Evolutionary conservation across 768 basidiomycete genomes (phyloP).

Genomic region (Strobilomyces dryophilus): DNA sequence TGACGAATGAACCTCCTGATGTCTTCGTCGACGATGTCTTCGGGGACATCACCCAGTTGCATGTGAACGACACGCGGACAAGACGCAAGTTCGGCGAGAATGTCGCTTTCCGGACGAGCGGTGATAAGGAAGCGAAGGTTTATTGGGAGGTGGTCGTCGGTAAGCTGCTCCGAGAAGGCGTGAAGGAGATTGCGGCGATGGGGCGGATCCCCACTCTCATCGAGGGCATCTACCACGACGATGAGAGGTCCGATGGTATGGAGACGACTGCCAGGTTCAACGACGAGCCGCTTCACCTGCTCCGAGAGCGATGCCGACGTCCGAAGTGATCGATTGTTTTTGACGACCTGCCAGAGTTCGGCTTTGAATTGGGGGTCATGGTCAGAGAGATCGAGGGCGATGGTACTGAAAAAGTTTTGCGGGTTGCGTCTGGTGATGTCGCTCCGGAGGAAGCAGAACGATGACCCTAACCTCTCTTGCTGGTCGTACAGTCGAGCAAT

Average conservation of each 20-base stretch:
- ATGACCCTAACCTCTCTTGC: conserved; percentile 29
- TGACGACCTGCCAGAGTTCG: conserved; percentile 14
- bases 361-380: conserved; percentile 25
- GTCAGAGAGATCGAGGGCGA: conserved; percentile 31
- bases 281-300: conserved; percentile 28
- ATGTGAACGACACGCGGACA: conserved; percentile 9
- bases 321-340: conserved; percentile 23
- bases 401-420: conserved; percentile 31
- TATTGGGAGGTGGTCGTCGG: neutral
- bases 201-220: conserved; percentile 21
- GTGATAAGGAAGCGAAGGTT: no score
- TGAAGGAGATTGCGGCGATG: conserved; percentile 21
- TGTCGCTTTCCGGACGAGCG: conserved; percentile 24
- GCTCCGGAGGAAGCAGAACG: conserved; percentile 26
- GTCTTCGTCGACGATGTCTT: conserved; percentile 12
- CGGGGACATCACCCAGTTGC: conserved; percentile 12
- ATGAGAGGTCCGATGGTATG: conserved; percentile 29
- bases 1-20: conserved; percentile 15
- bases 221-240: conserved; percentile 35
- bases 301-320: conserved; percentile 11
- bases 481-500: conserved; percentile 25
- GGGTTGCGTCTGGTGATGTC: conserved; percentile 17
- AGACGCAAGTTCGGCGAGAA: conserved; percentile 7
- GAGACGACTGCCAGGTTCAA: conserved; percentile 22
- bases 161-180: conserved; percentile 10